Evolutionary conservation across 2,329 filamentous ascomycete species (phyloP), one percentile per base, ranked within the genome.

Genomic region (Verticillium alfalfae): DNA sequence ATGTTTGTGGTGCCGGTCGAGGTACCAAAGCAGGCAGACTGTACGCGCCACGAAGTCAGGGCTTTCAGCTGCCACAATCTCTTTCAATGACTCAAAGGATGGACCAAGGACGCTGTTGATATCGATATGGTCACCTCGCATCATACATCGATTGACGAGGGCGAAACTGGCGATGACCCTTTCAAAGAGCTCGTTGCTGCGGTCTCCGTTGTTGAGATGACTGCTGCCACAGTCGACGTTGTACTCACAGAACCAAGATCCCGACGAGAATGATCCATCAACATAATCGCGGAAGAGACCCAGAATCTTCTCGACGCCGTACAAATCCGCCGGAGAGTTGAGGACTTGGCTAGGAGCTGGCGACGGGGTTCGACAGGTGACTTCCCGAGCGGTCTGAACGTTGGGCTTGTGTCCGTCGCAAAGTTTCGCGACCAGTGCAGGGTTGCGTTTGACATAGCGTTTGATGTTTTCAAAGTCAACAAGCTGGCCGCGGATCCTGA

Each of bases 361-460:
- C 13, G 67, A 67, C 8, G 72, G 72, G 6, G 72, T 73, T 52
- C 67, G 67, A 39, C 72, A 75, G 56, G 71, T 68, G 12, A 75
- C 72, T 56, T 75, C 72, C 34, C 68, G 60, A 2, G 65, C 65
- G 0, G 72, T 72, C 61, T 75, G 72, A 2, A 67, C 61, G 59
- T 67, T 73, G 34, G 72, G 72, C 3, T 67, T 62, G 15, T 73
- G 65, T 15, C 72, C 72, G 8, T 71, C 70, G 18, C 66, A 67
- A 49, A 73, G 71, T 4, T 69, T 70, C 49, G 72, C 68, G 26
- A 75, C 67, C 10, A 75, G 68, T 1, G 68, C 66, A 5, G 75
- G 76, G 58, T 77, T 78, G 2, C 75, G 70, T 63, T 76, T 74
- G 36, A 78, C 68, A 49, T 78, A 78, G 39, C 76, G 74, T 64